Percentiles rank a stretch among this genome's conserved stretches.
Conservation (phyloP, 2,329 filamentous ascomycete species). For the Aspergillus sp. region DNA sequence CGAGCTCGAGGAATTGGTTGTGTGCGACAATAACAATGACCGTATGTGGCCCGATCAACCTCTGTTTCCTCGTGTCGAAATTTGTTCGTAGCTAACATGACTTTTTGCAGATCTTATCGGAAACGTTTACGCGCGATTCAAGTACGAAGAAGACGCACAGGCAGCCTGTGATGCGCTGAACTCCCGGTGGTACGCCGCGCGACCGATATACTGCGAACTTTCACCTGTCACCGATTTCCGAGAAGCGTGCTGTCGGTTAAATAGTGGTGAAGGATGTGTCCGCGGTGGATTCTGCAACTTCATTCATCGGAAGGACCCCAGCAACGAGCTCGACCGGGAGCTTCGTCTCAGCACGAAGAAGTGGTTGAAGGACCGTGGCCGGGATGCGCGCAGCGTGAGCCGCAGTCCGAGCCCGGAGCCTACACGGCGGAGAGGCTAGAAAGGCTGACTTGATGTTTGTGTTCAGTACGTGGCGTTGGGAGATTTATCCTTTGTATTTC, state of each 20-base stretch:
- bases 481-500: constrained; percentile 25
- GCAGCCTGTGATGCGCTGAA: constrained; percentile 93
- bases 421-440: constrained; percentile 70
- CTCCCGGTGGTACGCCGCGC: constrained; percentile 92
- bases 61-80: background rate
- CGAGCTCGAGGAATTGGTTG: constrained; percentile 94
- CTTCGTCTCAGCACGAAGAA: constrained; percentile 90
- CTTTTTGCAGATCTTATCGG: constrained; percentile 77
- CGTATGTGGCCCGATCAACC: constrained; percentile 58
- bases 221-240: constrained; percentile 97
- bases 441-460: constrained; percentile 13
- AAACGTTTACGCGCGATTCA: constrained; percentile 99
- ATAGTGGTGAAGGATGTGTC: constrained; percentile 93
- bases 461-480: constrained; percentile 28
- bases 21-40: constrained; percentile 99
- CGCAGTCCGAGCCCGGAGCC: constrained; percentile 88
- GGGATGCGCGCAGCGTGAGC: constrained; percentile 79
- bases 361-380: constrained; percentile 84
- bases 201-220: constrained; percentile 97
- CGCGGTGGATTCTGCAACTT: constrained; percentile 99
- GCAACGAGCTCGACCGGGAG: constrained; percentile 84
- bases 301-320: constrained; percentile 96
- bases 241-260: constrained; percentile 94
- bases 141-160: constrained; percentile 97
- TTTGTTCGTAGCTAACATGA: constrained; percentile 21